These are phyloP conservation scores for Escovopsis sp. DNA, from an alignment of 2,329 filamentous ascomycete genomes.

Conservation along the genomic window DNA sequence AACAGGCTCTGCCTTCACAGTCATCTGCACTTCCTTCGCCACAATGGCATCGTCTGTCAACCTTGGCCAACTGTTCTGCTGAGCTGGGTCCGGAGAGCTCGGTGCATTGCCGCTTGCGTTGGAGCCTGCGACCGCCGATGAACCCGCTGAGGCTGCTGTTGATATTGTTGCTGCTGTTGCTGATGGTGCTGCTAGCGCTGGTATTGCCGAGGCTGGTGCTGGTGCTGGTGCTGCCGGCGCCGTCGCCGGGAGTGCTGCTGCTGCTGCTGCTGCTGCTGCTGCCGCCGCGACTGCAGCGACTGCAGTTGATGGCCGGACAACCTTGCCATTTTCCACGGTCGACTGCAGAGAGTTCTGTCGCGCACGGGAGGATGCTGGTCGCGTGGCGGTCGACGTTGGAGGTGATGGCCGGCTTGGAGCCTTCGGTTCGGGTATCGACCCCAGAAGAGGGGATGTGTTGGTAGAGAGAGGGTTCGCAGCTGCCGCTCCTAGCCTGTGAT, in stretches of 20 bases:
- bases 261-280: constrained; percentile 45
- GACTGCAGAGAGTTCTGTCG: constrained; percentile 60
- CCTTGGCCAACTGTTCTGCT: constrained; percentile 14
- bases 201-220: too few species aligned
- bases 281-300: constrained; percentile 22
- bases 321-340: constrained; percentile 36
- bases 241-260: constrained; percentile 36
- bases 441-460: constrained; percentile 60
- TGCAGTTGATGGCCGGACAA: constrained; percentile 39
- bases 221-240: constrained; percentile 34
- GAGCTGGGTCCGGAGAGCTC: constrained; percentile 21
- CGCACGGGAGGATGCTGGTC: constrained; percentile 53
- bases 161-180: constrained; percentile 38
- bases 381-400: constrained; percentile 35
- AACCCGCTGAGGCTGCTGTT: too few species aligned
- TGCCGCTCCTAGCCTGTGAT: not conserved
- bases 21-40: constrained; percentile 29
- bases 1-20: constrained; percentile 16
- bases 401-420: constrained; percentile 40
- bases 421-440: constrained; percentile 48
- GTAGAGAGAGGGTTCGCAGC: constrained; percentile 51
- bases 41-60: constrained; percentile 30
- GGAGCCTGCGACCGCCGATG: too few species aligned
- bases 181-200: constrained; percentile 31
- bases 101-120: constrained; percentile 39